Conservation (phyloP, 495 filamentous ascomycete genomes). For the Lasiosphaeriaceae sp. region DNA sequence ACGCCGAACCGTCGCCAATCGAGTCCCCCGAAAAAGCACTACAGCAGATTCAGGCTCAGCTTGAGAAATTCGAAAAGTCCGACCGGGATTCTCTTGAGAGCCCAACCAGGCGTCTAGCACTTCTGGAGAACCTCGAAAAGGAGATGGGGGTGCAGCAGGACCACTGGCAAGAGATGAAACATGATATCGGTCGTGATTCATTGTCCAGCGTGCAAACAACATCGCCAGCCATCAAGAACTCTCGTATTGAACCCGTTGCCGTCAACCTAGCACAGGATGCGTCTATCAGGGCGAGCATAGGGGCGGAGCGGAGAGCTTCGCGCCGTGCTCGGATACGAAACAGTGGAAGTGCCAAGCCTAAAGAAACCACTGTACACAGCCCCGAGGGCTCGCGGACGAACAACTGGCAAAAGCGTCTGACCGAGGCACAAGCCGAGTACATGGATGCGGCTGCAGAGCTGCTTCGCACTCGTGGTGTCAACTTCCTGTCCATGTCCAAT, state of each 20-base stretch:
- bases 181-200: conserved; percentile 45
- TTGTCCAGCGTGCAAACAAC: conserved; percentile 40
- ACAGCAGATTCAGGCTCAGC: conserved; percentile 46
- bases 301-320: conserved; percentile 33
- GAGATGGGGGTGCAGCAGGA: conserved; percentile 51
- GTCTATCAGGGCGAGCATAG: conserved; percentile 23
- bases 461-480: conserved; percentile 32
- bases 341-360: conserved; percentile 21
- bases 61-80: conserved; percentile 41
- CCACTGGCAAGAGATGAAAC: conserved; percentile 48
- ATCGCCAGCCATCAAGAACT: conserved; percentile 20
- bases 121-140: conserved; percentile 49
- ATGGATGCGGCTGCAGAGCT: conserved; percentile 37
- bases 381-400: conserved; percentile 17
- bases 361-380: conserved; percentile 13
- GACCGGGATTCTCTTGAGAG: conserved; percentile 25
- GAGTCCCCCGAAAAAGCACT: conserved; percentile 48
- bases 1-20: conserved; percentile 43
- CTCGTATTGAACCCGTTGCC: conserved; percentile 22
- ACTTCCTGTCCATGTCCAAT: conserved; percentile 34
- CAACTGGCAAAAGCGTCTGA: conserved; percentile 30
- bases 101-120: conserved; percentile 32
- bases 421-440: conserved; percentile 43
- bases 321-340: conserved; percentile 27
- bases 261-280: conserved; percentile 13